Evolutionary conservation across 768 basidiomycete species (phyloP), one percentile per base, ranked within the genome.

Genomic region (Leccinum imitatum): DNA sequence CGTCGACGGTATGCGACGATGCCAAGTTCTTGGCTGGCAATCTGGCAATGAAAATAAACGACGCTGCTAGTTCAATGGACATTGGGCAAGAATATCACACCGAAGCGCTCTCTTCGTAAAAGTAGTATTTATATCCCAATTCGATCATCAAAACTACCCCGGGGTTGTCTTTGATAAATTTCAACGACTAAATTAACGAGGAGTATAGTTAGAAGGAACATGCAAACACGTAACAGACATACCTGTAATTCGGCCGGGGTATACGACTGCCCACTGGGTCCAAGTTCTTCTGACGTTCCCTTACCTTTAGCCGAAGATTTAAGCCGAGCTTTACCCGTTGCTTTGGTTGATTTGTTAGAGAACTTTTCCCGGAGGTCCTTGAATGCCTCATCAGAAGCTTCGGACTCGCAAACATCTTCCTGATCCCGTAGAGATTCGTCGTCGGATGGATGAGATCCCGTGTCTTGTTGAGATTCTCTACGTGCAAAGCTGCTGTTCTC

Each of bases 21-120:
- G 50, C 91, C 90, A 31, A 95, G 80, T 65, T 88, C 89, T 71
- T 83, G 84, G 5, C 86, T 84, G 15, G 90, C 93, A 4, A 85
- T 79, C 90, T 92, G 65, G 52, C 33, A 19, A 57, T 52, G 65
- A 51, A 55, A 55, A 62, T 75, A 41, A 52, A 30, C 44, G 51
- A 51, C 10, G 25, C 4, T 56, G 44, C 14, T 33, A 2, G 27
- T 30, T 7, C 33, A 21, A 44, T 25, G 21, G 44, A n/a, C 25
- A 21, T 21, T 21, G 21, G 2, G 21, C 23, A 50, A 23, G 46
- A 53, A 41, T 30, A 35, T 60, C 71, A 41, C 54, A 87, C 91
- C 78, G 85, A 84, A 1, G 93, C 93, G 67, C 95, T 93, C 21
- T 93, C 87, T 53, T 85, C 88, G 66, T 87, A 94, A 71, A 95